These are phyloP conservation scores for Ajuga reptans DNA, from an alignment of 305 asterid species.

Conservation along the genomic window DNA sequence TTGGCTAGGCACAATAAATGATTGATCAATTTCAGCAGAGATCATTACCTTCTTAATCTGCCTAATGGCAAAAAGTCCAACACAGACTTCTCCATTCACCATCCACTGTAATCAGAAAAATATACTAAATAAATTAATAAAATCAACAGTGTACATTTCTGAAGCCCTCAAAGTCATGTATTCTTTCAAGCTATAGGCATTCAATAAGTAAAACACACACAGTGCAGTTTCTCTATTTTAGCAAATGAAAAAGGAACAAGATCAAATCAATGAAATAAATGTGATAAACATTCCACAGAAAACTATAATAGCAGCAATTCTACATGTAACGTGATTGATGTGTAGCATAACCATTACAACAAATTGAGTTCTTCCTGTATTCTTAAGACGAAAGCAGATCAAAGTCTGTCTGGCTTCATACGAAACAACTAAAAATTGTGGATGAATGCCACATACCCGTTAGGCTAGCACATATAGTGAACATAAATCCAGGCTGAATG, in stretches of 20 bases:
- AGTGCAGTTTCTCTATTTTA: background rate
- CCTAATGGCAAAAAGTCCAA: constrained; percentile 82
- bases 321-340: background rate
- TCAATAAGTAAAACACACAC: background rate
- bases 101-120: constrained; percentile 56
- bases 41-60: constrained; percentile 70
- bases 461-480: constrained; percentile 7
- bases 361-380: background rate
- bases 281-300: constrained; percentile 7
- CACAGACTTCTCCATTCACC: constrained; percentile 94
- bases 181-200: constrained; percentile 3
- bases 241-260: constrained; percentile 2
- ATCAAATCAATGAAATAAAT: background rate
- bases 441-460: background rate
- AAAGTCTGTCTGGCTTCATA: background rate
- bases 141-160: constrained; percentile 9
- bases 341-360: background rate
- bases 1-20: constrained; percentile 3
- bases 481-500: background rate
- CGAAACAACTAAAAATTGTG: background rate
- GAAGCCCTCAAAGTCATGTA: constrained; percentile 6
- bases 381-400: background rate
- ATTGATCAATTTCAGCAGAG: constrained; percentile 1
- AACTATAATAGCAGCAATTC: background rate
- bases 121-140: background rate